phyloP scores from a whole-genome alignment of 208 protist species.

The Crithidia fasciculata region DNA sequence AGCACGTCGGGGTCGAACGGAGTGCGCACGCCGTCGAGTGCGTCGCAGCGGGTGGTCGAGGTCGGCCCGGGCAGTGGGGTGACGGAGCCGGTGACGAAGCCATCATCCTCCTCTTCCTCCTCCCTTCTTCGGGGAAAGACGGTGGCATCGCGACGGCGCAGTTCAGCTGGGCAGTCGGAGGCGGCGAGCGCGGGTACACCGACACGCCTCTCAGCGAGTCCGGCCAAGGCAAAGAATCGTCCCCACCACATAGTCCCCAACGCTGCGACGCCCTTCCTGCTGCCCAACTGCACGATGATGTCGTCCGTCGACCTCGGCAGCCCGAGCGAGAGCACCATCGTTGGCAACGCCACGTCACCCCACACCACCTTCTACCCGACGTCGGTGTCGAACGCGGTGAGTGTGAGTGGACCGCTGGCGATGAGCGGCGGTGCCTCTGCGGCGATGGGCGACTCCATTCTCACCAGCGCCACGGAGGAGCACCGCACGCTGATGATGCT shows the following conservation, averaged over 20 bases:
- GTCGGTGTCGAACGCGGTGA: neutral
- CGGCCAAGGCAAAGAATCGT: neutral
- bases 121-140: no score
- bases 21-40: neutral
- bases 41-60: neutral
- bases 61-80: neutral
- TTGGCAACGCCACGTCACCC: neutral
- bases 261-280: slow-evolving; percentile 8
- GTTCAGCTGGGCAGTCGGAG: no score
- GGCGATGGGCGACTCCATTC: slow-evolving; percentile 4
- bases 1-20: neutral
- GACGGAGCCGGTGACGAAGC: neutral
- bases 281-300: slow-evolving; percentile 30
- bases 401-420: slow-evolving; percentile 12
- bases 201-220: neutral
- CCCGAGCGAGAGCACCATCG: slow-evolving; percentile 14
- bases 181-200: no score
- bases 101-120: neutral
- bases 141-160: no score
- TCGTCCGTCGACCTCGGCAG: slow-evolving; percentile 21
- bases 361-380: neutral
- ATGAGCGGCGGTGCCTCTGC: neutral
- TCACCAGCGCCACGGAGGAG: slow-evolving; percentile 9
- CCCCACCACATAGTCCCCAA: neutral
- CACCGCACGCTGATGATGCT: slow-evolving; percentile 19